Evolutionary conservation across 306 rosid species (phyloP), one percentile per base, ranked within the genome.

Genomic region (Calophaca sinica): DNA sequence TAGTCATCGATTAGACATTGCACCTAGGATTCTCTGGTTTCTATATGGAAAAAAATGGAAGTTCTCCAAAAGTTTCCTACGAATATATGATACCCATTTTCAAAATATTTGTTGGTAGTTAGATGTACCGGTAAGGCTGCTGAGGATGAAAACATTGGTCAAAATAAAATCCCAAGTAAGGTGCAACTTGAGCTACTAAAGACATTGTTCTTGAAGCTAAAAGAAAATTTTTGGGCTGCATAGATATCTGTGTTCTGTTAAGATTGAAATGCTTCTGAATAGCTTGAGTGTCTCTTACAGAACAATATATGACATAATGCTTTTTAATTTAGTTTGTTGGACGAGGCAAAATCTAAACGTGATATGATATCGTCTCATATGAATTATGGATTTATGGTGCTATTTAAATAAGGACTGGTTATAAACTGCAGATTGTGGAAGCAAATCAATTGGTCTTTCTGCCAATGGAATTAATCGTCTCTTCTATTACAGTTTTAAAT

Each of bases 21-120:
- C 73, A 63, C 33, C 68, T 52, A 53, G 70, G 74, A 73, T 28
- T 57, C 41, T 80, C 39, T 2, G 49, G 14, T 79, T 49, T 78
- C 55, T 62, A 50, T 60, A 9, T 66, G 6, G 15, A 44, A 59
- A 29, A 46, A 46, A 50, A 12, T 20, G 51, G 70, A 9, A 13
- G 32, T 42, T 8, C 60, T 31, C 20, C 29, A 32, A 45, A 74
- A 55, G 14, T 20, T 20, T 50, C 53, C 31, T 44, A n/a, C 52
- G 60, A 76, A 55, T 71, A 8, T 58, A 58, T 29, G 49, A 35
- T 67, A 33, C 39, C 33, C 52, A 12, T 68, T 26, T 41, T 11
- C 14, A 41, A 76, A 54, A 53, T 28, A 52, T 14, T 60, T 57
- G 31, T 45, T 58, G 44, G 15, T 58, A 26, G 41, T 52, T 51